phyloP scores from a whole-genome alignment of 2,329 filamentous ascomycete species.

The Coniochaeta ligniaria region DNA sequence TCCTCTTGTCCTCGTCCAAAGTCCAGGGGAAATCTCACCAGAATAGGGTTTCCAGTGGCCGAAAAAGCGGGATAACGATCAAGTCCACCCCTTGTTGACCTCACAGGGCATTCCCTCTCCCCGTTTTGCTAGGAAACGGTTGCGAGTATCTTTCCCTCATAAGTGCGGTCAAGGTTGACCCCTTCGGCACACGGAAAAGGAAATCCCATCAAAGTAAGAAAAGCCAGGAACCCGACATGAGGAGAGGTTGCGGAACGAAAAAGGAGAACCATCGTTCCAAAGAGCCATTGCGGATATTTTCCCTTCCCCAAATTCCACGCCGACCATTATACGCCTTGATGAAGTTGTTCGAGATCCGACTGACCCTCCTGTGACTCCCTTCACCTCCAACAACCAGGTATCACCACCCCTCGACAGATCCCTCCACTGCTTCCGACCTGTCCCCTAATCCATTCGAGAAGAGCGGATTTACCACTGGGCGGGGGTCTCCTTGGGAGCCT shows the following conservation, averaged over 20 bases:
- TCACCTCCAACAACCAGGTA: slow-evolving; percentile 1
- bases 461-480: slow-evolving; percentile 38
- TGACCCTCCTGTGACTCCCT: slow-evolving; percentile 5
- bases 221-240: slow-evolving; percentile 7
- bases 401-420: background rate
- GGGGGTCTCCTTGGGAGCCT: slow-evolving; percentile 35
- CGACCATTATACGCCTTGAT: slow-evolving; percentile 3
- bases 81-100: slow-evolving; percentile 77
- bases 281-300: background rate
- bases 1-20: background rate
- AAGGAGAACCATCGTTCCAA: background rate
- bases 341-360: slow-evolving; percentile 9
- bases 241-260: slow-evolving; percentile 3
- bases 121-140: slow-evolving; percentile 23
- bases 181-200: slow-evolving; percentile 25
- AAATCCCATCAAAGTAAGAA: slow-evolving; percentile 13
- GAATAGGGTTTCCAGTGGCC: background rate
- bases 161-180: slow-evolving; percentile 63
- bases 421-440: slow-evolving; percentile 5
- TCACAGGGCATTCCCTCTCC: slow-evolving; percentile 98
- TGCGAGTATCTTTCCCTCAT: slow-evolving; percentile 99
- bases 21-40: background rate
- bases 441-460: slow-evolving; percentile 4
- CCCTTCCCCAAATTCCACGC: background rate
- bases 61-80: slow-evolving; percentile 65